These are phyloP conservation scores for Colletotrichum endophyticum DNA, from an alignment of 2,329 filamentous ascomycete genomes.

Conservation along the genomic window DNA sequence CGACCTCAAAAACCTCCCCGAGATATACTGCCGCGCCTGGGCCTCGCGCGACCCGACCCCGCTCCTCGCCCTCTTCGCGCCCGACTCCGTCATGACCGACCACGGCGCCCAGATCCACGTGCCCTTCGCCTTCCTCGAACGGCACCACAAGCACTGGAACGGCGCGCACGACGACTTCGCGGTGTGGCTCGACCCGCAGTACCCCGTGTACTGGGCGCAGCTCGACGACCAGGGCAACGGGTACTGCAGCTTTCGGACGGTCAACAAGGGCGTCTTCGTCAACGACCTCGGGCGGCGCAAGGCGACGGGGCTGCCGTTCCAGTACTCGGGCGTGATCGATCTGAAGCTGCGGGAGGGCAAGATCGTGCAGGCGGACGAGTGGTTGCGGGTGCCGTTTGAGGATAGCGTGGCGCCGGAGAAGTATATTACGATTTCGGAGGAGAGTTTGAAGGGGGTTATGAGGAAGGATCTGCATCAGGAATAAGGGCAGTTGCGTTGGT, in stretches of 20 bases:
- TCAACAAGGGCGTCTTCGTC: slow-evolving; percentile 10
- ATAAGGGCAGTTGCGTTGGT: neutral
- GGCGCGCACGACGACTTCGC: slow-evolving; percentile 4
- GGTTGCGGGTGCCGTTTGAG: slow-evolving; percentile 2
- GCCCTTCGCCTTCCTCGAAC: slow-evolving; percentile 1
- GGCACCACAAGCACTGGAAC: slow-evolving; percentile 17
- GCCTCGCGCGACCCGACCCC: neutral
- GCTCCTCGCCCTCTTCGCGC: neutral
- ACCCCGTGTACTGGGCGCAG: slow-evolving; percentile 11
- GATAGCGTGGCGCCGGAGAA: slow-evolving; percentile 7
- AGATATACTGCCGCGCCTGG: slow-evolving; percentile 2
- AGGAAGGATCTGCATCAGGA: neutral
- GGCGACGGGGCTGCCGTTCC: slow-evolving; percentile 1
- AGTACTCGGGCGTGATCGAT: slow-evolving; percentile 5
- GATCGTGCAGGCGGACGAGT: slow-evolving; percentile 6
- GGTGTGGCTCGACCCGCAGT: slow-evolving; percentile 1
- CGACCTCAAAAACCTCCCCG: neutral
- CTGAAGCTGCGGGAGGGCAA: neutral
- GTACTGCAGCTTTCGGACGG: slow-evolving; percentile 12
- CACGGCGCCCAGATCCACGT: slow-evolving; percentile 11
- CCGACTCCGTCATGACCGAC: slow-evolving; percentile 10
- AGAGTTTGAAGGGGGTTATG: neutral
- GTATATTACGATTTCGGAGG: slow-evolving; percentile 11
- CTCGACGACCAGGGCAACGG: neutral
- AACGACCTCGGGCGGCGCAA: slow-evolving; percentile 7